Evolutionary conservation across 1,139 yeast genomes (phyloP), one percentile per base, ranked within the genome.

Genomic region (Nakaseomyces nivariensis): DNA sequence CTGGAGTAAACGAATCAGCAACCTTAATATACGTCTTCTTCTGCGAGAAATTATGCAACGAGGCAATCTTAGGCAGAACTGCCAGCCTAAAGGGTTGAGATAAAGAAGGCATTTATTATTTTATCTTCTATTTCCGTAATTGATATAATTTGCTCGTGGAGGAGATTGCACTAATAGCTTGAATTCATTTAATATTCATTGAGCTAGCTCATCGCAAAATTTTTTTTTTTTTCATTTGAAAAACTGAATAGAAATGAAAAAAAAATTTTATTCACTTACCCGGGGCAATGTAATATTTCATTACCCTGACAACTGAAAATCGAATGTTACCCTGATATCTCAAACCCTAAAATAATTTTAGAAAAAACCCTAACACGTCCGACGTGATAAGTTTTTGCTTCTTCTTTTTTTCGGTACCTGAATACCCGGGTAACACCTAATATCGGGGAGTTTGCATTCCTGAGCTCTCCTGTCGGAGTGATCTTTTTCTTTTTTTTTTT

Each of bases 71-170:
- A 29, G 70, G 70, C 24, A 66, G 53, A 3, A 56, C 53, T 5
- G 66, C 58, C 26, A 66, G 54, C 48, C 66, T 60, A 26, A 66
- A 66, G 4, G 70, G 68, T 50, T 64, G 68, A 1, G 68, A 64
- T 8, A 66, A 52, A 8, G 64, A 58, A 3, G 67, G 61, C 67
- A 63, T 64, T 29, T 37, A n/a, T 37, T 37, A 5, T 37, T 24
- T 6, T 17, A 29, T 11, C 22, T 24, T n/a, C 26, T 27, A 25
- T 25, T 4, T 7, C 40, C n/a, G 26, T 11, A n/a, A 34, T 17
- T 17, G 22, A 17, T 17, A 17, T 17, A 17, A 17, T 17, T 17
- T 17, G 22, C 22, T 17, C 3, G 22, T 17, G 22, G 22, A 17
- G 22, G 22, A 17, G 22, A 17, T 17, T 2, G 22, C 22, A 17